Percentiles rank a stretch among this genome's conserved stretches.
phyloP scores from a whole-genome alignment of 371 early-diverging fungal genomes.

The Actinomortierella ambigua region DNA sequence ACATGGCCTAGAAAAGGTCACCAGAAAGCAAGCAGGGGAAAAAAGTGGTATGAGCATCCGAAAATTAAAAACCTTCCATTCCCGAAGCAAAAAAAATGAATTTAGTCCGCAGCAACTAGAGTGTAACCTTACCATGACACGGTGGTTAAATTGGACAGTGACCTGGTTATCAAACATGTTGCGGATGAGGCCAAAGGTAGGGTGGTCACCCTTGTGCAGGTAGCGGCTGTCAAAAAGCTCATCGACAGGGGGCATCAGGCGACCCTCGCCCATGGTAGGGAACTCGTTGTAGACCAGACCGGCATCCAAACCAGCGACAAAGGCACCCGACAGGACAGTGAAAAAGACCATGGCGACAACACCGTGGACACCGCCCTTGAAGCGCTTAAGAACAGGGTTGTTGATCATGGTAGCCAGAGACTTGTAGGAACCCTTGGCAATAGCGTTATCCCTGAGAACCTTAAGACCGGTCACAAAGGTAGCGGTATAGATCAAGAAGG shows the following conservation, averaged over 20 bases:
- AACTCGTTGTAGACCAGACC: slow-evolving; percentile 96
- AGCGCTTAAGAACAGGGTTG: slow-evolving; percentile 62
- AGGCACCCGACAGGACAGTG: slow-evolving; percentile 91
- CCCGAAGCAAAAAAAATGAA: too few species aligned
- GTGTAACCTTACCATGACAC: slow-evolving; percentile 81
- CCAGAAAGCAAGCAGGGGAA: neutral
- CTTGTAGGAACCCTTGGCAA: slow-evolving; percentile 60
- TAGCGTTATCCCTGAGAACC: slow-evolving; percentile 66
- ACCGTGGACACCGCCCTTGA: slow-evolving; percentile 65
- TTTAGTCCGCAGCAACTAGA: too few species aligned
- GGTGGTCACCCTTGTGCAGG: slow-evolving; percentile 54
- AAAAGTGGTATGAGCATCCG: slow-evolving; percentile 5
- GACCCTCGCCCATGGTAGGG: slow-evolving; percentile 86
- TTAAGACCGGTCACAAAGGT: slow-evolving; percentile 81
- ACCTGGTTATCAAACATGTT: slow-evolving; percentile 94
- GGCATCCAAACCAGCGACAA: slow-evolving; percentile 97
- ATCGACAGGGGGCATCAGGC: slow-evolving; percentile 68
- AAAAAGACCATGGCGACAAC: slow-evolving; percentile 74
- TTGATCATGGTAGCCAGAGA: slow-evolving; percentile 52
- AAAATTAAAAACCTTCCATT: too few species aligned
- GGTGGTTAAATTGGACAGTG: slow-evolving; percentile 95
- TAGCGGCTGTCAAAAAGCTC: slow-evolving; percentile 75
- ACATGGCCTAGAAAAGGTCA: slow-evolving; percentile 64
- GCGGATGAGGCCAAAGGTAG: slow-evolving; percentile 58
- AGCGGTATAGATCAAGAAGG: slow-evolving; percentile 85